Conservation (phyloP, 1,139 yeast species). For the Lodderomyces beijingensis region DNA sequence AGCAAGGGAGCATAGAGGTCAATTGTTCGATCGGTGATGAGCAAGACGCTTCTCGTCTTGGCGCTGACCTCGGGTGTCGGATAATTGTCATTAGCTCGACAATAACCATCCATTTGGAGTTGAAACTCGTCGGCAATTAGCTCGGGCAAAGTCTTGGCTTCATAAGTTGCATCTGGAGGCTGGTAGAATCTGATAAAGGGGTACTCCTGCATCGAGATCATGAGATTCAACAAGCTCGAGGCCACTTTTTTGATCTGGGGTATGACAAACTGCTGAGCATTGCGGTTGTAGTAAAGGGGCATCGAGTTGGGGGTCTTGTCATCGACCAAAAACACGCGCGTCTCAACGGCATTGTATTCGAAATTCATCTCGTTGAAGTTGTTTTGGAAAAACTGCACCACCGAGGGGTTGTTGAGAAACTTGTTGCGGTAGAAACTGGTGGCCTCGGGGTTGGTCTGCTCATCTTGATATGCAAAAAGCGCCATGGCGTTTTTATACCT, state of each 20-base stretch:
- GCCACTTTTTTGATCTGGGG: slow-evolving; percentile 60
- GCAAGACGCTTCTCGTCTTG: slow-evolving; percentile 67
- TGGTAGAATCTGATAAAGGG: slow-evolving; percentile 77
- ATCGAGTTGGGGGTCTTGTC: slow-evolving; percentile 49
- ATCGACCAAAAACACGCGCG: slow-evolving; percentile 38
- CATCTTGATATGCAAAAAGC: slow-evolving; percentile 28
- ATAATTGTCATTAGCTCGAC: slow-evolving; percentile 62
- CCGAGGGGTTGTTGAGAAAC: slow-evolving; percentile 30
- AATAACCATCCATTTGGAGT: slow-evolving; percentile 66
- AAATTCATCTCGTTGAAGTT: slow-evolving; percentile 25
- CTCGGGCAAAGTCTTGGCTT: slow-evolving; percentile 64
- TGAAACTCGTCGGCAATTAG: slow-evolving; percentile 75
- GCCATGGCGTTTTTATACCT: slow-evolving; percentile 39
- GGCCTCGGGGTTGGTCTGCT: slow-evolving; percentile 21
- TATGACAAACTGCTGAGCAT: slow-evolving; percentile 59
- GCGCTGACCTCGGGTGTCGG: slow-evolving; percentile 52
- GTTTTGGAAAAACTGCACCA: slow-evolving; percentile 27
- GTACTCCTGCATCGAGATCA: slow-evolving; percentile 80
- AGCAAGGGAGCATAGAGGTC: slow-evolving; percentile 81
- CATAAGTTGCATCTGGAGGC: slow-evolving; percentile 43
- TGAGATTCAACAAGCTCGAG: slow-evolving; percentile 58
- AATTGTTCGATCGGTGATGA: slow-evolving; percentile 77
- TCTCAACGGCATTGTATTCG: slow-evolving; percentile 32
- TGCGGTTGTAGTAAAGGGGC: slow-evolving; percentile 68
- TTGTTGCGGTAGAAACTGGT: slow-evolving; percentile 23